Base-by-base conservation (phyloP, 2,329 filamentous ascomycete species). In the Ophiostoma triangulosporum region DNA sequence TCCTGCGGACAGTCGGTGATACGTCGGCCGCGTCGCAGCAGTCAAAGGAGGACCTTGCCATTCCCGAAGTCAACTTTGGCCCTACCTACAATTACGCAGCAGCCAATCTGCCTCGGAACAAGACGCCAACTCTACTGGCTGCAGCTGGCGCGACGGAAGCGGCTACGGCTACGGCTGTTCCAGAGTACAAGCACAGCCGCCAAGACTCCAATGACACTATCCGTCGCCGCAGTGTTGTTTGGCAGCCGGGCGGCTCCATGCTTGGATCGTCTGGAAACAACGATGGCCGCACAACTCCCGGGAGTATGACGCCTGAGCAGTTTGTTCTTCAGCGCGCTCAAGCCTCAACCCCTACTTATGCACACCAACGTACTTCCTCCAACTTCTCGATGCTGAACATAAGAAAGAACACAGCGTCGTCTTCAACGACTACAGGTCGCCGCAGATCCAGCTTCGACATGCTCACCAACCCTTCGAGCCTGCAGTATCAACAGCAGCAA, bases 1-100 rank as follows among this genome's bases (percentile, higher is more conserved):
- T 90, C 6, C 72, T 91, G 64, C 89, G 84, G 64, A 88, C 85
- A 1, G 82, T 90, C 11, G 89, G 88, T 4, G 72, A 72, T n/a
- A 62, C 63, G 4, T n/a, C 40, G 0, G 29, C 54, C 1, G 35
- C 48, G 1, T 4, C 29, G 12, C 46, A 12, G 6, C 48, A 14
- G 24, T 27, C 48, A 9, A n/a, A 48, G 6, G 50, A 64, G 0
- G 64, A 70, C 14, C 72, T 77, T 24, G 74, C 80, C 54, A 81
- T 95, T 56, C 87, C 88, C 1, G 70, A 76, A 4, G 78, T 95
- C 57, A 83, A 96, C 65, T 96, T 96, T 68, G 91, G 91, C 0
- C 88, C 84, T 6, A 95, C 90, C 0, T 70, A 87, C 60, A 83
- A 85, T 56, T 84, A 88, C 54, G 68, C 64, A 32, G 69, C 68